Evolutionary conservation across 1,284 basidiomycete genomes (phyloP).

Genomic region (Sporisorium iseilematis-ciliati): DNA sequence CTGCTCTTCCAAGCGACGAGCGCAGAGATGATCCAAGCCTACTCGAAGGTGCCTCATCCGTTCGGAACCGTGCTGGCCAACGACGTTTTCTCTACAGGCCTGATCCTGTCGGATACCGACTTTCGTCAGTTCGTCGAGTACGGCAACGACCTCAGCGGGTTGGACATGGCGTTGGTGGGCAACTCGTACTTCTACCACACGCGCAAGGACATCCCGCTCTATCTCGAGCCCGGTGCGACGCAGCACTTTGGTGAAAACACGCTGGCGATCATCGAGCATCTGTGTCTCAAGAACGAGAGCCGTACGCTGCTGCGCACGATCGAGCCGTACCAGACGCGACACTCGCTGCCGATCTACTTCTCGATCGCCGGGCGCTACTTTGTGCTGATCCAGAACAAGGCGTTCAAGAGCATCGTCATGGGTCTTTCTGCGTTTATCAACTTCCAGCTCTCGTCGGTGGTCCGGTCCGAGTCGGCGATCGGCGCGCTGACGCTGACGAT

Average conservation of each 20-base stretch:
- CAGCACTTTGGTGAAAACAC: slow-evolving; percentile 94
- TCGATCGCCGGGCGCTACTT: slow-evolving; percentile 70
- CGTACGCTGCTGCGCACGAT: slow-evolving; percentile 62
- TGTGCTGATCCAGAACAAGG: slow-evolving; percentile 73
- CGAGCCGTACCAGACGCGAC: slow-evolving; percentile 31
- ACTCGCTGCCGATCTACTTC: slow-evolving; percentile 79
- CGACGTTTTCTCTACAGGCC: slow-evolving; percentile 92
- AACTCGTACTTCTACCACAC: slow-evolving; percentile 95
- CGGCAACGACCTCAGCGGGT: slow-evolving; percentile 72
- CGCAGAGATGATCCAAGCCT: slow-evolving; percentile 91
- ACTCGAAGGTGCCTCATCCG: slow-evolving; percentile 86
- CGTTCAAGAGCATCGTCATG: slow-evolving; percentile 65
- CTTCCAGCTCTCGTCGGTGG: slow-evolving; percentile 66
- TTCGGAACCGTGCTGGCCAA: slow-evolving; percentile 92
- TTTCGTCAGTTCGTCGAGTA: slow-evolving; percentile 89
- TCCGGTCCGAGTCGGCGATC: slow-evolving; percentile 67
- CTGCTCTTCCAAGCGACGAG: slow-evolving; percentile 96
- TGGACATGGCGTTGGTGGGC: slow-evolving; percentile 90
- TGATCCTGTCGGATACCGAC: slow-evolving; percentile 76
- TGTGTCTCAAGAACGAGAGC: slow-evolving; percentile 73
- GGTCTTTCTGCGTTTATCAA: slow-evolving; percentile 63
- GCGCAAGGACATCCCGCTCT: slow-evolving; percentile 83
- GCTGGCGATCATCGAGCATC: slow-evolving; percentile 82
- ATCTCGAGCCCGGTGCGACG: slow-evolving; percentile 81
- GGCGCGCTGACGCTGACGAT: slow-evolving; percentile 53